Base-by-base conservation (phyloP, 768 basidiomycete species). In the Fomitopsis serialis region DNA sequence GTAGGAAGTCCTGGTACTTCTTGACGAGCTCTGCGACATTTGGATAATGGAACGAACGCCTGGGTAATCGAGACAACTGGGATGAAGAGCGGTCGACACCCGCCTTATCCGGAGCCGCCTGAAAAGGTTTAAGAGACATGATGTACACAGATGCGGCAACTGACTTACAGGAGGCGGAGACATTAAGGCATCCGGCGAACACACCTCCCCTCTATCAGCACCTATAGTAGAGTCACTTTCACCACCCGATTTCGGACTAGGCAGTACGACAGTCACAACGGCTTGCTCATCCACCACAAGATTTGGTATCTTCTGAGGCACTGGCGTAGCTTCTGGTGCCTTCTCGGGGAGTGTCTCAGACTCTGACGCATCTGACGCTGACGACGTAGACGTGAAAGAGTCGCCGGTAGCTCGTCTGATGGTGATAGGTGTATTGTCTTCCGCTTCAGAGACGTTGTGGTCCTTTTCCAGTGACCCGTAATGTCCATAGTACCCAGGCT, bases 191-290 rank as follows among this genome's bases (percentile, higher is more conserved):
- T 54, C 58, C 4, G 55, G 52, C 9, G 59, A 40, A 1, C 51
- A 44, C 15, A 52, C 48, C 2, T 62, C 56, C 1, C 53, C 60
- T 42, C 58, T 57, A n/a, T 56, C 62, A 2, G 82, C 88, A 21
- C 83, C 89, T 47, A 93, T 91, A 1, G 91, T 93, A 15, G 89
- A 91, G 63, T 93, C 91, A 60, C 87, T 92, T 42, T 91, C 91
- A 2, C 78, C 73, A 58, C 87, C 90, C 13, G 83, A 78, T 58
- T 77, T 82, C 45, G 61, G 57, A 3, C 53, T 27, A 3, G 52
- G 10, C 5, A 11, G 17, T 19, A 29, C 51, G 23, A 15, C 34
- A 9, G 29, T 17, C 2, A 11, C 35, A 3, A 29, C 17, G 9
- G 51, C 29, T 35, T 29, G 27, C 11, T 9, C 5, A 17, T 19